Evolutionary conservation across 1,284 basidiomycete species (phyloP).

Genomic region (Volvariella surrecta): DNA sequence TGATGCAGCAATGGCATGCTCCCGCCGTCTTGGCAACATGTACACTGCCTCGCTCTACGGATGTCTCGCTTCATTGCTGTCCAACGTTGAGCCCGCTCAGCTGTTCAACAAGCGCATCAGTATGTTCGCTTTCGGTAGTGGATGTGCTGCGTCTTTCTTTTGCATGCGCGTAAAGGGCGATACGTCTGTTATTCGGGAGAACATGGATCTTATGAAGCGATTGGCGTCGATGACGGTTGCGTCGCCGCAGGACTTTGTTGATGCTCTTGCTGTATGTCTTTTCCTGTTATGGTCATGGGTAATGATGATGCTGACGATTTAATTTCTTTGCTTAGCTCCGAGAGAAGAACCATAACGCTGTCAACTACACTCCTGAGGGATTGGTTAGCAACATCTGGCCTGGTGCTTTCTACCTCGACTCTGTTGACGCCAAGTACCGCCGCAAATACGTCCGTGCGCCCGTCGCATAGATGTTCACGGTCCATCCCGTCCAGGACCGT

Average conservation of each 20-base stretch:
- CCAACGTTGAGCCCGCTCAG: slow-evolving; percentile 57
- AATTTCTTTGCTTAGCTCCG: slow-evolving; percentile 57
- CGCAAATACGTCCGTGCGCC: slow-evolving; percentile 72
- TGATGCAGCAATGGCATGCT: slow-evolving; percentile 74
- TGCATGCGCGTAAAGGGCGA: slow-evolving; percentile 81
- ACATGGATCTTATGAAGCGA: slow-evolving; percentile 73
- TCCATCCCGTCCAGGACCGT: no score
- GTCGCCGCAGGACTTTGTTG: slow-evolving; percentile 69
- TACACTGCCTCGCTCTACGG: slow-evolving; percentile 98
- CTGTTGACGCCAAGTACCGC: slow-evolving; percentile 89
- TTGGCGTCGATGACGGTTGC: slow-evolving; percentile 86
- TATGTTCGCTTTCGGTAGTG: slow-evolving; percentile 93
- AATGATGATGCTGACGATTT: slow-evolving; percentile 3
- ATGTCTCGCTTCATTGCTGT: slow-evolving; percentile 79
- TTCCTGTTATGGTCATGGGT: background rate
- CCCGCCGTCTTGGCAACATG: slow-evolving; percentile 93
- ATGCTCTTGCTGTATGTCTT: slow-evolving; percentile 41
- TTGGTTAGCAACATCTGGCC: slow-evolving; percentile 91
- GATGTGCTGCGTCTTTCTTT: slow-evolving; percentile 90
- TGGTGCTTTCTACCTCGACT: slow-evolving; percentile 89
- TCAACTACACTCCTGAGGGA: slow-evolving; percentile 81
- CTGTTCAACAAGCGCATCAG: slow-evolving; percentile 77
- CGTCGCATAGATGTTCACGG: slow-evolving; percentile 22
- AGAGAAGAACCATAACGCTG: slow-evolving; percentile 94
- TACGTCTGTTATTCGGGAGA: slow-evolving; percentile 70